Evolutionary conservation across 2,329 filamentous ascomycete species (phyloP), one percentile per base, ranked within the genome.

Genomic region (Fusarium siculi): DNA sequence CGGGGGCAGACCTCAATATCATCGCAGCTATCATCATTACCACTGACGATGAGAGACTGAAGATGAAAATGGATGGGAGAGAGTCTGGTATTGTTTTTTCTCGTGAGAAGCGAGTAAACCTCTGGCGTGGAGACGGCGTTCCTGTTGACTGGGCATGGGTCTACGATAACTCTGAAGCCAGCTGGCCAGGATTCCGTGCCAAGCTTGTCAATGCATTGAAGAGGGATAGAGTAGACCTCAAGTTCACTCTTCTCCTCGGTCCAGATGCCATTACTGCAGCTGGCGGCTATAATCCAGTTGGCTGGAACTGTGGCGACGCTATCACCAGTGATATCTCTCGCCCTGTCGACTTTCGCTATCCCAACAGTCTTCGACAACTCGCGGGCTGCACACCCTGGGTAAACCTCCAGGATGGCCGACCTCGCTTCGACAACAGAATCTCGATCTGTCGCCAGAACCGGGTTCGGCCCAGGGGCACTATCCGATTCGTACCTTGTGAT

Each of bases 1-100:
- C 74, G 11, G 78, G 77, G 8, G 52, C 65, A 4, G 79, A 80
- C 21, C 66, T 82, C 10, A 60, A 79, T 36, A 65, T 82, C 19
- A 61, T 79, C 10, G 81, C 73, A 8, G 80, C 81, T 4, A 74
- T 83, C n/a, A 62, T 83, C 21, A 36, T 81, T 19, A 61, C 73
- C 9, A 77, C 75, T 0, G 72, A 73, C 23, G 81, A 82, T 37
- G 46, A 67, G 0, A 63, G 72, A 21, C 66, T 82, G 0, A 11
- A 18, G 2, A 57, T 53, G 25, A 82, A 82, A 60, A 64, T 74
- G 28, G 55, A 44, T 15, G 32, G 37, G 3, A 69, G 71, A 8
- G 32, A 65, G 12, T 46, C 56, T 8, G 32, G 65, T 0, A 25
- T 79, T 11, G 52, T 64, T 2, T 70, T 82, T 1, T n/a, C 65